phyloP scores from a whole-genome alignment of 2,329 filamentous ascomycete species.

The Fusarium sp. region DNA sequence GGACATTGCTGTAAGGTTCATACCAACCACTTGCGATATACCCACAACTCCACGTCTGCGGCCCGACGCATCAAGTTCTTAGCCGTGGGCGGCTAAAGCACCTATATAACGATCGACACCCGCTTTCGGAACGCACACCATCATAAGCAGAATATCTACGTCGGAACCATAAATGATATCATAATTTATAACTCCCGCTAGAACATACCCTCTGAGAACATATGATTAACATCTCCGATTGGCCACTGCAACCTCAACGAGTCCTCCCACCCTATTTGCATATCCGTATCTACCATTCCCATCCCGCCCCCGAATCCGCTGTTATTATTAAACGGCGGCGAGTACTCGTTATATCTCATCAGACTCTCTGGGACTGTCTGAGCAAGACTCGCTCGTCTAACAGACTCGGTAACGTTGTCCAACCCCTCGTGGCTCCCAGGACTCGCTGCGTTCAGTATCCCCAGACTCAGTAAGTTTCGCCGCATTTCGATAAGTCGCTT shows the following conservation, averaged over 20 bases:
- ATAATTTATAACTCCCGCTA: not conserved
- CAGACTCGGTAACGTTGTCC: slow-evolving; percentile 21
- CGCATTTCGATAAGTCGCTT: slow-evolving; percentile 30
- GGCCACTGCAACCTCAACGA: slow-evolving; percentile 31
- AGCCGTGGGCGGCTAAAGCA: not conserved
- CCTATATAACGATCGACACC: not conserved
- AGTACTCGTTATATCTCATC: slow-evolving; percentile 13
- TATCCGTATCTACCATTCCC: slow-evolving; percentile 24
- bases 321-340: slow-evolving; percentile 9
- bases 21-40: too few species aligned
- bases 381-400: slow-evolving; percentile 11
- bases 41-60: not conserved
- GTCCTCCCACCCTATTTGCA: slow-evolving; percentile 33
- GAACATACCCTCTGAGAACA: slow-evolving; percentile 35
- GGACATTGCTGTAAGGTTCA: too few species aligned
- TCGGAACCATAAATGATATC: too few species aligned
- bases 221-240: slow-evolving; percentile 33
- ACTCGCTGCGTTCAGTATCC: slow-evolving; percentile 10
- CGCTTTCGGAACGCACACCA: not conserved
- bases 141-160: too few species aligned
- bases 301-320: not conserved
- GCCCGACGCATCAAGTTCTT: not conserved
- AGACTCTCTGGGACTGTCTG: not conserved
- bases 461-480: slow-evolving; percentile 12
- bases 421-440: slow-evolving; percentile 17